phyloP scores from a whole-genome alignment of 768 basidiomycete genomes.

The Grammothele lineata region DNA sequence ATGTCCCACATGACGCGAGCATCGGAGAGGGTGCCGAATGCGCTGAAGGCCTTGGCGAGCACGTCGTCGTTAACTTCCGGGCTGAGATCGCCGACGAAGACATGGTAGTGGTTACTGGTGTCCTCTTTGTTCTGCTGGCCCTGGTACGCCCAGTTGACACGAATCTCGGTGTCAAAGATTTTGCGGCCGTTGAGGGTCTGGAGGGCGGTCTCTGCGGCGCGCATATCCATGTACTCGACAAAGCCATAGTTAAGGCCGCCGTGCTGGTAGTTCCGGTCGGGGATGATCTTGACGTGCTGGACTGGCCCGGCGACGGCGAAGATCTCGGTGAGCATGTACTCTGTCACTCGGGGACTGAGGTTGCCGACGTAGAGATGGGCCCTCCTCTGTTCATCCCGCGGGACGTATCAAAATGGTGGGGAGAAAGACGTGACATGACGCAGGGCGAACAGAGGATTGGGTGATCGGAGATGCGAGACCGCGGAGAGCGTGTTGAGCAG shows the following conservation, averaged over 20 bases:
- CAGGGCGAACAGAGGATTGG: conserved; percentile 9
- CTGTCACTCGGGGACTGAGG: conserved; percentile 94
- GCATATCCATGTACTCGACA: conserved; percentile 99
- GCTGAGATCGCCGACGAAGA: conserved; percentile 99
- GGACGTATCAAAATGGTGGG: neutral
- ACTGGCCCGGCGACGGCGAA: conserved; percentile 96
- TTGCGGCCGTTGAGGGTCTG: conserved; percentile 98
- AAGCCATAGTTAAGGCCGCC: conserved; percentile 99
- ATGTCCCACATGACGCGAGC: conserved; percentile 99
- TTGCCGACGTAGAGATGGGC: conserved; percentile 99
- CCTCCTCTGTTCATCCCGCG: conserved; percentile 53
- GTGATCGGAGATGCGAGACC: conserved; percentile 1
- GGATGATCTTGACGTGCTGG: conserved; percentile 99
- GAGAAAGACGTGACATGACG: neutral
- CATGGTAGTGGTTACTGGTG: conserved; percentile 94
- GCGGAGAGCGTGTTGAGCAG: neutral
- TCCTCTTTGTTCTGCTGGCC: conserved; percentile 99
- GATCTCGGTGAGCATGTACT: conserved; percentile 98
- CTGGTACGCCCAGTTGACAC: conserved; percentile 99
- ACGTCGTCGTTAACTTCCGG: conserved; percentile 99
- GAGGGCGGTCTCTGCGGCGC: conserved; percentile 97
- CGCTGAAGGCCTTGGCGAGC: conserved; percentile 92
- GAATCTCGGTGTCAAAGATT: conserved; percentile 99
- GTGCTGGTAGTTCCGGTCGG: conserved; percentile 98
- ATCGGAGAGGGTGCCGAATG: conserved; percentile 95